Evolutionary conservation across 148 eudicot genomes (phyloP), one percentile per base, ranked within the genome.

Genomic region (Diospyros lotus): DNA sequence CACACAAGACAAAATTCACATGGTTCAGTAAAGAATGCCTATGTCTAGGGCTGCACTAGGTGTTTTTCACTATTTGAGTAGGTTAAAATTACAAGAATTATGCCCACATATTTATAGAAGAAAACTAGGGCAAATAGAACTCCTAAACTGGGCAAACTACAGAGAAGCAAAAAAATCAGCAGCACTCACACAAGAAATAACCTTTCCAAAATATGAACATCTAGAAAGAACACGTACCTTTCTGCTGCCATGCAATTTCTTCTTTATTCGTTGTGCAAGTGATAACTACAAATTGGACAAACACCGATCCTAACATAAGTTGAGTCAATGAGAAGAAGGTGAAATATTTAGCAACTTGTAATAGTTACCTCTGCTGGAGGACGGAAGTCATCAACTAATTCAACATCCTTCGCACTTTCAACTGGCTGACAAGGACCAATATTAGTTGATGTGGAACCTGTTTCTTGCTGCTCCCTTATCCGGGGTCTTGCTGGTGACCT

Each of bases 381-480:
- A 82, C 85, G 86, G 78, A 90, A 88, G 84, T 87, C 91, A 86
- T 92, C 93, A 77, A 86, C 77, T 55, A 61, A 79, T 83, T 71
- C 84, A 46, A 88, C 50, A 14, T 85, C 55, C 15, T 61, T 73
- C 46, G 69, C 28, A 65, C 81, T 77, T 42, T 80, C 68, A 81
- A 76, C 83, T 48, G 89, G 64, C 56, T 78, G 88, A 78, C 73
- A 80, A 41, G 54, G 73, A 71, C 81, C 82, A 67, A 97, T 88
- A 68, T 76, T 89, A 79, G 89, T 82, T 59, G 87, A 77, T 78
- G 85, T 74, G 65, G 85, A 64, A 68, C 84, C 82, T 78, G 82
- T 90, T 69, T 93, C 83, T 75, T 90, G 88, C 39, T 89, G 97
- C 79, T 76, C 86, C 81, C 97, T 84, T 87, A 91, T 84, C 71